Conservation (phyloP, 2,329 filamentous ascomycete species). For the Claviceps sp. region DNA sequence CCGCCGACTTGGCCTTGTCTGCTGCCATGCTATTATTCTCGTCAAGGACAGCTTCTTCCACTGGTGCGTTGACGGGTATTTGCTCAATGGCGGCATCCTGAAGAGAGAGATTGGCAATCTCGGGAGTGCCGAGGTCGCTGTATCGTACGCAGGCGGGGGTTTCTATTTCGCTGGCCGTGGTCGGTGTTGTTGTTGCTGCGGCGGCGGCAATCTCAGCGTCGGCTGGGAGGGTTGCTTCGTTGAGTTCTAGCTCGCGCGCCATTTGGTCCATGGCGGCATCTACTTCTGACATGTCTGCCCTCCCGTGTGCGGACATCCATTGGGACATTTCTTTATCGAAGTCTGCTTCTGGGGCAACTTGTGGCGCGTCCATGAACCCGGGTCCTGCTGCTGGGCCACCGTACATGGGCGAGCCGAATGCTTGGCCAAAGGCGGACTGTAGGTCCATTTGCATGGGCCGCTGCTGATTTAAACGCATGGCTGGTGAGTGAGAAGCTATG, state of each 20-base stretch:
- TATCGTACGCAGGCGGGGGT: conserved; percentile 7
- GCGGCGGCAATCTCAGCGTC: conserved; percentile 4
- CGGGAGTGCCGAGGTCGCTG: conserved; percentile 18
- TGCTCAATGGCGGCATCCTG: conserved; percentile 2
- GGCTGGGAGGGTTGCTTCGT: conserved; percentile 17
- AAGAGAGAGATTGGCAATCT: conserved; percentile 20
- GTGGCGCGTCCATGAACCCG: conserved; percentile 12
- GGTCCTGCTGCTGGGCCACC: conserved; percentile 10
- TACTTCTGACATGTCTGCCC: conserved; percentile 23
- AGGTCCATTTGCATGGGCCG: conserved; percentile 13
- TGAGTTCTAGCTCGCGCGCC: conserved; percentile 26
- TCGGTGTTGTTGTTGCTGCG: neutral
- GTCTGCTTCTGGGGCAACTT: conserved; percentile 15
- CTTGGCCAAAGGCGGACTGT: conserved; percentile 18
- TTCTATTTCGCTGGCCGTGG: neutral
- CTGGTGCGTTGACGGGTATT: conserved; percentile 6
- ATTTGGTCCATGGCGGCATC: conserved; percentile 30
- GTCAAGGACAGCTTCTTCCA: conserved; percentile 2
- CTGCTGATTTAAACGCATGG: conserved; percentile 14
- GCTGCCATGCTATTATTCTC: conserved; percentile 1
- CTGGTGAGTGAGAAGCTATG: conserved; percentile 7
- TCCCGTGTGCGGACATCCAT: conserved; percentile 26
- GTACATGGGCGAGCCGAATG: conserved; percentile 15
- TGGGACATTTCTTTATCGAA: conserved; percentile 27
- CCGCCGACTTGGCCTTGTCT: conserved; percentile 20